Evolutionary conservation across 2,329 filamentous ascomycete species (phyloP), one percentile per base, ranked within the genome.

Genomic region (Dactylellina parvicollis): DNA sequence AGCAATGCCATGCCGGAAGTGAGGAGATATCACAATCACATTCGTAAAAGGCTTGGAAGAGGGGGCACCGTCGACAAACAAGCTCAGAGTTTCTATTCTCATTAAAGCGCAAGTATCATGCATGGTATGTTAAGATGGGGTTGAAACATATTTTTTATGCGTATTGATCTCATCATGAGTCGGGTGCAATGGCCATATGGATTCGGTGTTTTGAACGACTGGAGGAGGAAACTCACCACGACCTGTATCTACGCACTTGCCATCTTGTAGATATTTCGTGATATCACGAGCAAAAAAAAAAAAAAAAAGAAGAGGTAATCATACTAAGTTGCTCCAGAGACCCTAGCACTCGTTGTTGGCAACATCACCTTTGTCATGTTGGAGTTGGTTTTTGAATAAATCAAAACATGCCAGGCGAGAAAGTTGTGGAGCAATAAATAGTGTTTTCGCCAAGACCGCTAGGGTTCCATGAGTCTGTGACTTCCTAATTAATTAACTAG

Each of bases 131-230:
- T 73, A 30, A 66, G 69, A 73, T 73, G 69, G 69, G 69, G 69
- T 73, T 73, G 69, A 73, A 73, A 73, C 69, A 73, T 73, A 60
- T 73, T 72, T 66, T 42, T 12, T 73, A 73, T 73, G 69, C 69
- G 69, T 73, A 66, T 73, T 66, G 54, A 30, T 61, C 69, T 73
- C 69, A 73, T 73, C 69, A 73, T 40, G 54, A 60, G 46, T 18
- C 65, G 36, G 28, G 34, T 38, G 10, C 16, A 24, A 18, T 44
- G 40, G 40, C 7, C 16, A 16, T 2, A 7, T 49, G 20, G 20
- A 10, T 47, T 24, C 7, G 22, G 42, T 18, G 14, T 14, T 32
- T n/a, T 12, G 18, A 24, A 30, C 20, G 8, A 4, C 20, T 46
- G 16, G 10, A 32, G 16, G 2, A 12, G 9, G 20, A 22, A 50